These are phyloP conservation scores for Veloporphyrellus conicus DNA, from an alignment of 1,284 basidiomycete genomes.

Conservation along the genomic window DNA sequence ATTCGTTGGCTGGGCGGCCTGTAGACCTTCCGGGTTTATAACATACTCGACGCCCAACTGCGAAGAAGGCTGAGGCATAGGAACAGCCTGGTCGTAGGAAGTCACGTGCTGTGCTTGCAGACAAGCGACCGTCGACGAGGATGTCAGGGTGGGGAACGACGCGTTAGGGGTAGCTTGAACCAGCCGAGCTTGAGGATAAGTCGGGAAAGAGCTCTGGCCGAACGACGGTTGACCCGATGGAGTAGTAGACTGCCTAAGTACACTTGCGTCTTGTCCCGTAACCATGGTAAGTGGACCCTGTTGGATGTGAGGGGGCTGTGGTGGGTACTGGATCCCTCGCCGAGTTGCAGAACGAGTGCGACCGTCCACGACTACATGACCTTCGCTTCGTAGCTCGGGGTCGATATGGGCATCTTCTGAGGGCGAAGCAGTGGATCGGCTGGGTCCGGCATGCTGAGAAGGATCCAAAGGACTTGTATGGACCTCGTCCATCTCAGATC, in stretches of 20 bases:
- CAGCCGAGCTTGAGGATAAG: constrained; percentile 9
- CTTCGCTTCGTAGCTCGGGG: constrained; percentile 30
- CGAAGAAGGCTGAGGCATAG: constrained; percentile 1
- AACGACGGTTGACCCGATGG: constrained; percentile 28
- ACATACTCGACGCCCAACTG: constrained; percentile 17
- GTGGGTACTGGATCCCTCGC: constrained; percentile 29
- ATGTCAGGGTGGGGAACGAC: constrained; percentile 10
- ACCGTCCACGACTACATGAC: constrained; percentile 35
- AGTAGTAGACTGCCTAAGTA: constrained; percentile 4
- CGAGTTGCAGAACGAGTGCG: constrained; percentile 24
- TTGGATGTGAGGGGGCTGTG: constrained; percentile 28
- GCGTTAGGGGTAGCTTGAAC: constrained; percentile 1
- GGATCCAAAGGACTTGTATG: constrained; percentile 4
- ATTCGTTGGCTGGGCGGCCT: constrained; percentile 5
- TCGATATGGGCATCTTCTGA: constrained; percentile 36
- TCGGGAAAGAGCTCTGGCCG: constrained; percentile 17
- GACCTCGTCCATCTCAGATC: constrained; percentile 27
- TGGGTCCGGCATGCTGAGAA: constrained; percentile 1
- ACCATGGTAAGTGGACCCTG: constrained; percentile 19
- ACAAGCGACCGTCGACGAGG: constrained; percentile 3
- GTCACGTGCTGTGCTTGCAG: neutral
- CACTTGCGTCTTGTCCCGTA: constrained; percentile 13
- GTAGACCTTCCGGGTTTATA: constrained; percentile 4
- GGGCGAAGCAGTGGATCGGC: constrained; percentile 7
- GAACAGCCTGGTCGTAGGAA: constrained; percentile 7